These are phyloP conservation scores for Boletales sp. DNA, from an alignment of 768 basidiomycete genomes.

Conservation along the genomic window DNA sequence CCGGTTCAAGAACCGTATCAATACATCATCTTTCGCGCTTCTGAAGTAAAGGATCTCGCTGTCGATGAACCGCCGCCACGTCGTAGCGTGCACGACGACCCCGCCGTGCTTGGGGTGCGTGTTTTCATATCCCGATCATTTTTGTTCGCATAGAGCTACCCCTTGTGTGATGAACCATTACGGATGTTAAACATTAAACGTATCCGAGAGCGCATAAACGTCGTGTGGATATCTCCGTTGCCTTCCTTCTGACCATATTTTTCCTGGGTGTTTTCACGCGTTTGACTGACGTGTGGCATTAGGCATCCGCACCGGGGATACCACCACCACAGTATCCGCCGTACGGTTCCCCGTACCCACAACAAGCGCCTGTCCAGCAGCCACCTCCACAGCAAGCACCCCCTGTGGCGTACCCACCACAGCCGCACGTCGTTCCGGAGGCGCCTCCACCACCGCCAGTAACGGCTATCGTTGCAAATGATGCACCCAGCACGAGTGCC, in stretches of 20 bases:
- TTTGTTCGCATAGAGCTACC: constrained; percentile 2
- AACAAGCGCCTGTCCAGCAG: constrained; percentile 29
- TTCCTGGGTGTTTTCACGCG: neutral
- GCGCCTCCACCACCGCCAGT: constrained; percentile 21
- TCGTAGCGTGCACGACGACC: constrained; percentile 76
- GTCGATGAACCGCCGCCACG: constrained; percentile 65
- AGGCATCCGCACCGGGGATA: constrained; percentile 50
- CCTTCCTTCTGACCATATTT: constrained; percentile 50
- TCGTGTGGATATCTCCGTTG: constrained; percentile 56
- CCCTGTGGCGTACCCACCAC: constrained; percentile 26
- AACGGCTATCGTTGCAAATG: constrained; percentile 16
- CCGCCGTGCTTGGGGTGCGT: constrained; percentile 78
- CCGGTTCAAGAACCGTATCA: constrained; percentile 81
- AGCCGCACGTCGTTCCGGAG: constrained; percentile 24
- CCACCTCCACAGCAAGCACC: constrained; percentile 29
- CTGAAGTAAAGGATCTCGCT: constrained; percentile 85
- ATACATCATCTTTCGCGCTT: constrained; percentile 89
- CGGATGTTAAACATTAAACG: constrained; percentile 40
- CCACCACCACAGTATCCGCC: constrained; percentile 28
- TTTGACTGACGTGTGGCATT: constrained; percentile 12
- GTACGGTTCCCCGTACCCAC: constrained; percentile 30
- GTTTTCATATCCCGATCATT: constrained; percentile 26
- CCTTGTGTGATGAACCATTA: constrained; percentile 39
- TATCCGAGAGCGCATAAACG: constrained; percentile 44
- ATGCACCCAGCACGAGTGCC: constrained; percentile 24